These are phyloP conservation scores for Eimeria nieschulzi DNA, from an alignment of 169 alveolate genomes.

Conservation along the genomic window DNA sequence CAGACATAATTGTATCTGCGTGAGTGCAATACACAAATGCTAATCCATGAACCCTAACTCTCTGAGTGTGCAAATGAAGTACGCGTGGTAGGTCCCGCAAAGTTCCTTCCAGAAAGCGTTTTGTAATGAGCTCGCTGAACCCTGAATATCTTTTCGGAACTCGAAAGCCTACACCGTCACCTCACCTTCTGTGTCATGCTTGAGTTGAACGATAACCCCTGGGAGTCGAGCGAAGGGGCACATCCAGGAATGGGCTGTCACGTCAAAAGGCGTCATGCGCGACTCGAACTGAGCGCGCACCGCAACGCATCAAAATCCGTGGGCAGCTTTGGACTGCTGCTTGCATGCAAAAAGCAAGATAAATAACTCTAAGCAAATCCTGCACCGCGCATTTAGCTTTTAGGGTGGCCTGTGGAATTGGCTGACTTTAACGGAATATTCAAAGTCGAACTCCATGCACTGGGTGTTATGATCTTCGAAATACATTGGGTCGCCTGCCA, in stretches of 20 bases:
- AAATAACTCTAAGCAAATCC: neutral
- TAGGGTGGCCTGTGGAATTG: neutral
- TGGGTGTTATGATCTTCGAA: slow-evolving; percentile 58
- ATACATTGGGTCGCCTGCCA: slow-evolving; percentile 70
- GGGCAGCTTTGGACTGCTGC: neutral
- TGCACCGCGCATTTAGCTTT: neutral
- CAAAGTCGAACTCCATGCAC: slow-evolving; percentile 72
- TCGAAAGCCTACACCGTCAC: neutral
- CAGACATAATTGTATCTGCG: slow-evolving; percentile 35
- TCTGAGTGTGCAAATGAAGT: too few species aligned
- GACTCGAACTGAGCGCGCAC: slow-evolving; percentile 49
- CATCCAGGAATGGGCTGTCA: slow-evolving; percentile 73
- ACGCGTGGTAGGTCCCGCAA: too few species aligned
- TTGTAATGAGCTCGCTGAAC: too few species aligned
- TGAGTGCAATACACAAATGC: neutral
- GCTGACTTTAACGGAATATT: slow-evolving; percentile 31
- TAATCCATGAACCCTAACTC: too few species aligned
- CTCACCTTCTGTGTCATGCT: slow-evolving; percentile 45
- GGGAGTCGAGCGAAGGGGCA: slow-evolving; percentile 72
- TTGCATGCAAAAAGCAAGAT: neutral
- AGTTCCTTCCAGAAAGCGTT: too few species aligned
- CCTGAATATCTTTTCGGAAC: too few species aligned
- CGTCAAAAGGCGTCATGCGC: slow-evolving; percentile 73
- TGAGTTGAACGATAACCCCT: slow-evolving; percentile 18
- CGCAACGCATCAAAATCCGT: neutral